Percentiles rank a stretch among this genome's conserved stretches.
These are phyloP conservation scores for Penicillium paneum DNA, from an alignment of 2,329 filamentous ascomycete species.

Conservation along the genomic window DNA sequence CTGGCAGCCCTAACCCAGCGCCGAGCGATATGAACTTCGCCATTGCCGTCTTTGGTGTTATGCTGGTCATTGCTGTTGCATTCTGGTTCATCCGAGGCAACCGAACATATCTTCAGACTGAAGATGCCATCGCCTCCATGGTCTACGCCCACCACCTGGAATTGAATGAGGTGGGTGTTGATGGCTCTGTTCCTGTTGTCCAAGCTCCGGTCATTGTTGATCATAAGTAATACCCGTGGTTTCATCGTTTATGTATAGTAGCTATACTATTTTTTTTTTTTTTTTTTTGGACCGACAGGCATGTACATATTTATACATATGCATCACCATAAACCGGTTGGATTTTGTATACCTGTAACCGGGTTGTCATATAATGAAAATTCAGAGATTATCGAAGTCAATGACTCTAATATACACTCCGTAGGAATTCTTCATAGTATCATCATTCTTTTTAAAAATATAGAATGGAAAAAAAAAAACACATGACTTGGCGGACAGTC, in stretches of 20 bases:
- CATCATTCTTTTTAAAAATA: neutral
- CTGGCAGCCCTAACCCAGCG: slow-evolving; percentile 45
- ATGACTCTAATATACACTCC: too few relatives aligned
- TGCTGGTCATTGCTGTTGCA: slow-evolving; percentile 49
- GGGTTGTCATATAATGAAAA: neutral
- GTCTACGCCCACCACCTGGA: slow-evolving; percentile 29
- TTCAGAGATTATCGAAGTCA: neutral
- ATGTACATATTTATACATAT: neutral
- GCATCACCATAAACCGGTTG: neutral
- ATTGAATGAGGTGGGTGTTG: slow-evolving; percentile 3
- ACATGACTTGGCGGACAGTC: neutral
- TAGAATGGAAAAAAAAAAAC: neutral
- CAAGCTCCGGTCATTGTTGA: neutral
- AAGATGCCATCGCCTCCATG: slow-evolving; percentile 29
- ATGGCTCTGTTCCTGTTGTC: neutral
- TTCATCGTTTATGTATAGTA: neutral
- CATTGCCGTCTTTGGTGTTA: slow-evolving; percentile 56
- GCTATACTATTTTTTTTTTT: neutral
- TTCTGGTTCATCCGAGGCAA: slow-evolving; percentile 54
- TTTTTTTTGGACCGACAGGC: neutral
- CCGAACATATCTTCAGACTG: slow-evolving; percentile 36
- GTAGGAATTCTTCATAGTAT: neutral
- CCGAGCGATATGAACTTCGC: slow-evolving; percentile 57
- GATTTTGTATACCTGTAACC: neutral
- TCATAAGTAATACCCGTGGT: neutral